Base-by-base conservation (phyloP, 2,329 filamentous ascomycete genomes). In the Curvularia verruculosa region DNA sequence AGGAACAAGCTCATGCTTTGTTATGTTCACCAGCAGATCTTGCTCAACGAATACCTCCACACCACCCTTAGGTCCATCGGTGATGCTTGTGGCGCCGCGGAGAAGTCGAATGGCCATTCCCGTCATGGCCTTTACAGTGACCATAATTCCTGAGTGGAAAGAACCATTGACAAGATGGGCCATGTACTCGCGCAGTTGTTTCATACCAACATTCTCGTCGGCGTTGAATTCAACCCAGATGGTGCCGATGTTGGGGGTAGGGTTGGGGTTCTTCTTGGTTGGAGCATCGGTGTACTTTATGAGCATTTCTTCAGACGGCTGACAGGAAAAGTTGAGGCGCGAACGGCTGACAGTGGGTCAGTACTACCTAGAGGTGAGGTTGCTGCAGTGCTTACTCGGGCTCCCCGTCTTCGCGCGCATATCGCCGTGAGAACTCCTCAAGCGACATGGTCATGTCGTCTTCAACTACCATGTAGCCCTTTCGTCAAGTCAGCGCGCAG, bases 11-110 rank as follows among this genome's bases (percentile, higher is more conserved):
- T 98, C 94, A 81, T 99, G 95, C 77, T 93, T 91, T 58, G 94
- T 98, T 78, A 99, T 98, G 80, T 99, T 99, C 78, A 99, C 93
- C 58, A 98, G 84, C 69, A 99, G 80, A 79, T 99, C 95, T 76
- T 95, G 90, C 82, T 98, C 95, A 69, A 94, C 86, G 81, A 99
- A 99, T 75, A 92, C 91, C 82, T 99, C 95, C 72, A 97, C 91
- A 72, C 90, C 87, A 53, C 89, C 90, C 81, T 96, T 96, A 76
- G 94, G 87, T 0, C 71, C 71, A 28, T 73, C 72, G 36, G 59
- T 66, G 45, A 74, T 59, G 39, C 57, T 59, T 4, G 67, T 54
- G 1, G 70, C 64, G 59, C 69, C 70, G 54, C 73, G 74, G 50
- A 76, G 60, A 23, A 74, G 64, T 44, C 72, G 69, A 51, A 74